Percentiles rank a stretch among this genome's conserved stretches.
Conservation (phyloP, 495 filamentous ascomycete genomes). For the Penicillium canariense region DNA sequence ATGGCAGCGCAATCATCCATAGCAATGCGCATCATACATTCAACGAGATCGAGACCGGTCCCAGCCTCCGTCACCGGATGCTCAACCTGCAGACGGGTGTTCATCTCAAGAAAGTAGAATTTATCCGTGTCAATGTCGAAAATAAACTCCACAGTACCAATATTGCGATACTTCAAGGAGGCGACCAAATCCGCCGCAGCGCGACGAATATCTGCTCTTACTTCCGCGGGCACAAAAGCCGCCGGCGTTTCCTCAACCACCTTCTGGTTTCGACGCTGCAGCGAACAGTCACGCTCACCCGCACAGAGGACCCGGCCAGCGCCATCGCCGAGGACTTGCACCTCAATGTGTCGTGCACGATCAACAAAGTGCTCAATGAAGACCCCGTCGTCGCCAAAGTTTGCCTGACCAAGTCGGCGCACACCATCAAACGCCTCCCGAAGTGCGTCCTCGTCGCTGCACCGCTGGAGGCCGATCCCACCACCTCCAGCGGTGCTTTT, state of each 20-base stretch:
- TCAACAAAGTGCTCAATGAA: slow-evolving; percentile 87
- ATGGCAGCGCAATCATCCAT: not conserved
- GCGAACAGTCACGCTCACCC: slow-evolving; percentile 76
- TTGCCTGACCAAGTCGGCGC: slow-evolving; percentile 72
- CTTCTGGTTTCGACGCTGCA: slow-evolving; percentile 86
- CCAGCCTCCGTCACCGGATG: slow-evolving; percentile 90
- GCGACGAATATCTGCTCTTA: slow-evolving; percentile 71
- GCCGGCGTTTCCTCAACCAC: slow-evolving; percentile 90
- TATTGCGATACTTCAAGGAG: slow-evolving; percentile 79
- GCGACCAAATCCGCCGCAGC: slow-evolving; percentile 75
- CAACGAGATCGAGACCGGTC: slow-evolving; percentile 80
- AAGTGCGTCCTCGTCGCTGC: slow-evolving; percentile 61
- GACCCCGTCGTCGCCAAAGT: slow-evolving; percentile 81
- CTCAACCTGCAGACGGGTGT: slow-evolving; percentile 87
- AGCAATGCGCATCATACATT: not conserved
- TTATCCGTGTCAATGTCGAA: slow-evolving; percentile 77
- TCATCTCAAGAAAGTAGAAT: slow-evolving; percentile 98
- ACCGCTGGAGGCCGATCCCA: slow-evolving; percentile 88
- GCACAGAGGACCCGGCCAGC: slow-evolving; percentile 69
- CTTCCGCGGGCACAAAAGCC: slow-evolving; percentile 63
- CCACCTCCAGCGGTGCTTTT: slow-evolving; percentile 93
- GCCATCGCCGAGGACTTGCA: slow-evolving; percentile 85
- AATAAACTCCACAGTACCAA: slow-evolving; percentile 93
- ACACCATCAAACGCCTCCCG: slow-evolving; percentile 68
- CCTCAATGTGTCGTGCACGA: slow-evolving; percentile 81